Conservation (phyloP, 2,329 filamentous ascomycete species). For the Endoconidiophora laricicola region DNA sequence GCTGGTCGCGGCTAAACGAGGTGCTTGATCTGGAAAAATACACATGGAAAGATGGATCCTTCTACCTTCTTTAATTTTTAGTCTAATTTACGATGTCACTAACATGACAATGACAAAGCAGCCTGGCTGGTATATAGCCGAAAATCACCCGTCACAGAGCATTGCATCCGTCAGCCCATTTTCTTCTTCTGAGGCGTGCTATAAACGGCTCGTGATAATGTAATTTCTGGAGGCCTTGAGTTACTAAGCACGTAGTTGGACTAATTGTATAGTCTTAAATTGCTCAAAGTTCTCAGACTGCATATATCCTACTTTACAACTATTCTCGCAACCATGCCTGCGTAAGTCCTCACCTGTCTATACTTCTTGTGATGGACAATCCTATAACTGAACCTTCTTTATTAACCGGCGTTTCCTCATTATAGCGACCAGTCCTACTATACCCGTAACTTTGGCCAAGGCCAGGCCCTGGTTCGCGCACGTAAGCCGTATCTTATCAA, state of each 20-base stretch:
- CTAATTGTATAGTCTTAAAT: too few relatives aligned
- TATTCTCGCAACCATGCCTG: neutral
- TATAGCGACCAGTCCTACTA: slow-evolving; percentile 45
- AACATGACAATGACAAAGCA: neutral
- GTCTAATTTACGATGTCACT: neutral
- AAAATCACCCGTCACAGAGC: neutral
- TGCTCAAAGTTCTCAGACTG: too few relatives aligned
- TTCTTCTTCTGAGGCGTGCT: too few relatives aligned
- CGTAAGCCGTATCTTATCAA: slow-evolving; percentile 82
- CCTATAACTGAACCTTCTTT: neutral
- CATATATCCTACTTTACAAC: too few relatives aligned
- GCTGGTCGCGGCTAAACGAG: too few relatives aligned
- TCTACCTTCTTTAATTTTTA: too few relatives aligned
- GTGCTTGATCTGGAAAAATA: too few relatives aligned
- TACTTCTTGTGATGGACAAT: neutral
- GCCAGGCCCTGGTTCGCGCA: slow-evolving; percentile 77
- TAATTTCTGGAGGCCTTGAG: too few relatives aligned
- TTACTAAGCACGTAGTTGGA: too few relatives aligned
- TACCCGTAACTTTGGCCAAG: slow-evolving; percentile 70
- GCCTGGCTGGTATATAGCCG: neutral
- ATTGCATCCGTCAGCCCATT: neutral
- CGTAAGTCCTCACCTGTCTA: slow-evolving; percentile 6
- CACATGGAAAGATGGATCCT: too few relatives aligned
- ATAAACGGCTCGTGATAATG: too few relatives aligned
- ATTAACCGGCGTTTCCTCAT: neutral